Evolutionary conservation across 2,329 filamentous ascomycete genomes (phyloP).

Genomic region (Diaporthe destruens): DNA sequence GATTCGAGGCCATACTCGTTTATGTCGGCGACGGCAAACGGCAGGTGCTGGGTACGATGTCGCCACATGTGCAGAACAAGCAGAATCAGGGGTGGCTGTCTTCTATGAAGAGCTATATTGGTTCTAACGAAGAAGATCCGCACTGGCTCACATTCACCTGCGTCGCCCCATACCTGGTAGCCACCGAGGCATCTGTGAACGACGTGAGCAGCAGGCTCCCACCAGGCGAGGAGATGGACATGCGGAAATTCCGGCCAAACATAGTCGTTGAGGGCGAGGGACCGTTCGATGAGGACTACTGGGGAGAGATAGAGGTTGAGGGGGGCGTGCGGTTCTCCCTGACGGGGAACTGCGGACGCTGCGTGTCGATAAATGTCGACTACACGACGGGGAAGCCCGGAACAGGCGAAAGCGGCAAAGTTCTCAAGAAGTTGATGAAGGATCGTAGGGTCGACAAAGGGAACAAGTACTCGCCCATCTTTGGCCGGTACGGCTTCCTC

Average conservation of each 20-base stretch:
- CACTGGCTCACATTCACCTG: constrained; percentile 78
- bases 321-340: constrained; percentile 61
- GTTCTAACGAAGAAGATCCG: constrained; percentile 48
- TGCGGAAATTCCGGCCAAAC: constrained; percentile 80
- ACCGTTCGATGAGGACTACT: constrained; percentile 79
- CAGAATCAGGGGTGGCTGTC: constrained; percentile 51
- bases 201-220: constrained; percentile 72
- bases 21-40: constrained; percentile 74
- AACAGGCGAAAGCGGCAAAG: constrained; percentile 67
- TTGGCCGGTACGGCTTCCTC: constrained; percentile 80
- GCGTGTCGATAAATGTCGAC: constrained; percentile 78
- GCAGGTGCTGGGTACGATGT: constrained; percentile 71
- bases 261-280: constrained; percentile 73
- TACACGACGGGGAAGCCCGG: constrained; percentile 73
- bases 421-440: constrained; percentile 77
- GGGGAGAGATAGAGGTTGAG: constrained; percentile 69
- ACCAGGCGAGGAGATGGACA: constrained; percentile 64
- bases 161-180: constrained; percentile 79
- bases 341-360: constrained; percentile 78
- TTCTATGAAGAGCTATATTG: constrained; percentile 51
- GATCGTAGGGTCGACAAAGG: constrained; percentile 80
- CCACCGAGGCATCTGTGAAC: constrained; percentile 76
- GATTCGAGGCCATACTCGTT: constrained; percentile 70
- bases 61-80: constrained; percentile 47
- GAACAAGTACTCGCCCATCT: constrained; percentile 75